These are phyloP conservation scores for Lactifluus echinatus DNA, from an alignment of 768 basidiomycete genomes.

Conservation along the genomic window DNA sequence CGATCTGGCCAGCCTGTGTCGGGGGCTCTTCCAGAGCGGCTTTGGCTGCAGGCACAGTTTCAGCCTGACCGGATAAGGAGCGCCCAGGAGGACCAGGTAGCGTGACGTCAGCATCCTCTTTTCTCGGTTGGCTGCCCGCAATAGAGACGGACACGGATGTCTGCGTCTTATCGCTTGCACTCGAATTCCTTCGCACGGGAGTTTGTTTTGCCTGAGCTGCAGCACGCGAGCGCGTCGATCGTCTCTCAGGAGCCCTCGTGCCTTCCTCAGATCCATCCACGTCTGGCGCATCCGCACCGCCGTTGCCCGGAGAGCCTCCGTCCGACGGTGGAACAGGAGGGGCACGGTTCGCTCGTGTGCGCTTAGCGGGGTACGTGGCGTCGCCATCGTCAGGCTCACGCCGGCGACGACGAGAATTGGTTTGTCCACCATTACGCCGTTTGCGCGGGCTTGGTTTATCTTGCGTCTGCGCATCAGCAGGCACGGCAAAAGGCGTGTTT, in stretches of 20 bases:
- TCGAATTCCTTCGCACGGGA: conserved; percentile 17
- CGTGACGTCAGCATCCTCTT: conserved; percentile 8
- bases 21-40: not conserved
- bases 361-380: conserved; percentile 21
- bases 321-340: conserved; percentile 8
- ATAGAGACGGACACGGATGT: conserved; percentile 20
- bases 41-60: not conserved
- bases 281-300: conserved; percentile 11
- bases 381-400: conserved; percentile 21
- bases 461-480: not conserved
- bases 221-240: conserved; percentile 20
- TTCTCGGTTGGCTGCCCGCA: conserved; percentile 17
- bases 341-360: conserved; percentile 18
- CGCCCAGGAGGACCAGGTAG: not conserved
- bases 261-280: conserved; percentile 17
- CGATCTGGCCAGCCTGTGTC: not conserved
- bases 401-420: conserved; percentile 16
- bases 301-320: conserved; percentile 15
- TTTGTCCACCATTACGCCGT: conserved; percentile 16
- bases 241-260: conserved; percentile 15
- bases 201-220: conserved; percentile 15
- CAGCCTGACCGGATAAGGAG: conserved; percentile 8
- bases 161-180: conserved; percentile 20
- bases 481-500: conserved; percentile 6
- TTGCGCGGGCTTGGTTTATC: conserved; percentile 21